These are phyloP conservation scores for Mycena sp. DNA, from an alignment of 1,284 basidiomycete species.

Conservation along the genomic window DNA sequence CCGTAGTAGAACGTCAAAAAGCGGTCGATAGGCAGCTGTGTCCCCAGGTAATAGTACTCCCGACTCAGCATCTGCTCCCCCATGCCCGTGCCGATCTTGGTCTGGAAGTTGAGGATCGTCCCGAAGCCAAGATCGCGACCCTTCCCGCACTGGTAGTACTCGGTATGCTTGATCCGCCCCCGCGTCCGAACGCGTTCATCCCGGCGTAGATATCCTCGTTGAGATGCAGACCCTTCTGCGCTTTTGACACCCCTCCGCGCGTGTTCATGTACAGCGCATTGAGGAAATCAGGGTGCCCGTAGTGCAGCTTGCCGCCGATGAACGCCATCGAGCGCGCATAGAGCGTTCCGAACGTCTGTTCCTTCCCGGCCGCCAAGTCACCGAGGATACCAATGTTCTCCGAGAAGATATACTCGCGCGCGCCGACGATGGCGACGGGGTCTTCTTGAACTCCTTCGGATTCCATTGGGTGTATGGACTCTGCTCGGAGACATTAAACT, in stretches of 20 bases:
- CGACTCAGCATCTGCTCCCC: slow-evolving; percentile 99
- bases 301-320: slow-evolving; percentile 99
- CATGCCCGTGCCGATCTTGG: slow-evolving; percentile 99
- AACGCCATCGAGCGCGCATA: slow-evolving; percentile 94
- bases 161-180: slow-evolving; percentile 99
- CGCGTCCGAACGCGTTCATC: slow-evolving; percentile 98
- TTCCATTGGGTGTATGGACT: slow-evolving; percentile 94
- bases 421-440: slow-evolving; percentile 95
- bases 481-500: slow-evolving; percentile 86
- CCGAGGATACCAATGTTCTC: slow-evolving; percentile 99
- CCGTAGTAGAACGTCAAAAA: slow-evolving; percentile 99
- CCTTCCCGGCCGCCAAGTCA: slow-evolving; percentile 98
- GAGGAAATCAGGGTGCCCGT: slow-evolving; percentile 99
- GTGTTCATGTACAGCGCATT: slow-evolving; percentile 99
- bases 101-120: slow-evolving; percentile 99
- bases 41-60: slow-evolving; percentile 99
- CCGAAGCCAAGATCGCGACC: slow-evolving; percentile 99
- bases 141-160: slow-evolving; percentile 99
- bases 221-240: slow-evolving; percentile 97
- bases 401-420: slow-evolving; percentile 99
- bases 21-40: slow-evolving; percentile 97
- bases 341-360: slow-evolving; percentile 99
- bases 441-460: slow-evolving; percentile 85
- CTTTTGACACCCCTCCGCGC: slow-evolving; percentile 97
- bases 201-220: slow-evolving; percentile 99